These are phyloP conservation scores for Dictyostelium capitatum DNA, from an alignment of 78 protist species.

Conservation along the genomic window DNA sequence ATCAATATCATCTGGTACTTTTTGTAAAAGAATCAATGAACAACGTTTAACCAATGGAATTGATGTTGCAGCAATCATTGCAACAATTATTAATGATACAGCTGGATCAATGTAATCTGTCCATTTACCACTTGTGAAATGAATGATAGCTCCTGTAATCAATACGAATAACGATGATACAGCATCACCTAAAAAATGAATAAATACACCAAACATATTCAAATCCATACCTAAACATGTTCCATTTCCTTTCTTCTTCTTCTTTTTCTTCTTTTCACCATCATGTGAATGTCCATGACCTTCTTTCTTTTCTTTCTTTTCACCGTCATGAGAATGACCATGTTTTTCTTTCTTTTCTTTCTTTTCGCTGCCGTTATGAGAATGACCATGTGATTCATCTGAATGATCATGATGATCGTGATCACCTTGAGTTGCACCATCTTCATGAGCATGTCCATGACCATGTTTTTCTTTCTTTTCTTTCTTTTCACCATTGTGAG, in stretches of 20 bases:
- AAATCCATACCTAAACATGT: conserved; percentile 58
- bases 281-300: conserved; percentile 21
- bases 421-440: not conserved
- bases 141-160: conserved; percentile 77
- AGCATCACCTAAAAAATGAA: conserved; percentile 93
- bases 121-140: conserved; percentile 50
- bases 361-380: conserved; percentile 13
- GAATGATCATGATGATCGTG: not conserved
- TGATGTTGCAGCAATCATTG: conserved; percentile 66
- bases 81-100: conserved; percentile 78
- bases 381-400: conserved; percentile 12
- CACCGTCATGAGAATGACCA: conserved; percentile 6
- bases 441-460: conserved; percentile 76
- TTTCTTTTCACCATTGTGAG: conserved; percentile 31
- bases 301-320: not conserved
- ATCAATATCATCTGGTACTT: conserved; percentile 76
- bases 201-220: conserved; percentile 88
- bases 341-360: not conserved
- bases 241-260: conserved; percentile 36
- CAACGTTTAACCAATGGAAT: conserved; percentile 80
- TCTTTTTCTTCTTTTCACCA: conserved; percentile 11
- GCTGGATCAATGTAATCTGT: conserved; percentile 87
- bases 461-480: conserved; percentile 22
- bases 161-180: conserved; percentile 90
- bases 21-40: conserved; percentile 82